Evolutionary conservation across 208 protist genomes (phyloP), one percentile per base, ranked within the genome.

Genomic region (Vickermania ingenoplastis): DNA sequence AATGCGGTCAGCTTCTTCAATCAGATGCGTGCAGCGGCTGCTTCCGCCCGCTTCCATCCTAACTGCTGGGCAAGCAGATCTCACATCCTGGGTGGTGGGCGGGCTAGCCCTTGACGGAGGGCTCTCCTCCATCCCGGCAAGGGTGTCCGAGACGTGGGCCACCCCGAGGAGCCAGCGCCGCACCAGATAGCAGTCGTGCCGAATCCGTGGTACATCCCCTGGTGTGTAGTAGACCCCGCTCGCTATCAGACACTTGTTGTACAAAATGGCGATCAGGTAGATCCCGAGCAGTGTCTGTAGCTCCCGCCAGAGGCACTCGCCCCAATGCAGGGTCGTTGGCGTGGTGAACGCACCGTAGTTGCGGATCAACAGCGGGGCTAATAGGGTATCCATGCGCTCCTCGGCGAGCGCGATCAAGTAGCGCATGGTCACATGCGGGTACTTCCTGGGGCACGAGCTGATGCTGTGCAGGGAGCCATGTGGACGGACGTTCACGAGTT

Each of bases 1-100:
- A 5, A 86, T 48, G 49, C 66, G 63, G 17, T 56, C 45, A 3
- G 52, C 59, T 2, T 0, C 21, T 0, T 49, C 59, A 29, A 59
- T 11, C 4, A 13, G 2, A 45, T 25, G 36, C 11, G 7, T 45
- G n/a, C n/a, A n/a, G n/a, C n/a, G n/a, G n/a, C n/a, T n/a, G n/a
- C n/a, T n/a, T n/a, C n/a, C n/a, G n/a, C n/a, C n/a, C n/a, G n/a
- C n/a, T n/a, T n/a, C n/a, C n/a, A n/a, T n/a, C n/a, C n/a, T n/a
- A n/a, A n/a, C n/a, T n/a, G n/a, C n/a, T n/a, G n/a, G n/a, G n/a
- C n/a, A n/a, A n/a, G n/a, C n/a, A n/a, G n/a, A n/a, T n/a, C n/a
- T n/a, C n/a, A n/a, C n/a, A n/a, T n/a, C n/a, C n/a, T n/a, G n/a
- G n/a, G n/a, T n/a, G n/a, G n/a, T n/a, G n/a, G n/a, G n/a, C n/a